phyloP scores from a whole-genome alignment of 1,284 basidiomycete species.

The Sporisorium sorghi region DNA sequence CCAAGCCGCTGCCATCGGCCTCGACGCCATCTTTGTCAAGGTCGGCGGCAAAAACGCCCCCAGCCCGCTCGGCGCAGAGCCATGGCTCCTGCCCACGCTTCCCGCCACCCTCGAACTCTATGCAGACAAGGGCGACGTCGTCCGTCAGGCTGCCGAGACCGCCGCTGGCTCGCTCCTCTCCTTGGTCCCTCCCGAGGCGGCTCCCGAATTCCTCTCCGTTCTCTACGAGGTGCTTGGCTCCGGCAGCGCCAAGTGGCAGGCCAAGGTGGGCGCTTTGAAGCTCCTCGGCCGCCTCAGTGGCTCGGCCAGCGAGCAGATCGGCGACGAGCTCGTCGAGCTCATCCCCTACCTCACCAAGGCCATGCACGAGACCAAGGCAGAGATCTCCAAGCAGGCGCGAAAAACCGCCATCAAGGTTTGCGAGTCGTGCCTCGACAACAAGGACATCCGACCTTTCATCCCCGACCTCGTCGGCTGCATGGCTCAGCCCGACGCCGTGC shows the following conservation, averaged over 20 bases:
- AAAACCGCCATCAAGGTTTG: conserved; percentile 95
- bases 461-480: conserved; percentile 86
- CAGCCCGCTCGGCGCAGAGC: conserved; percentile 77
- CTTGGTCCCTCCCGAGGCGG: conserved; percentile 82
- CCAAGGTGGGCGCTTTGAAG: conserved; percentile 93
- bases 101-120: conserved; percentile 84
- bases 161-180: conserved; percentile 89
- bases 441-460: conserved; percentile 91
- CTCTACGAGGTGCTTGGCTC: conserved; percentile 81
- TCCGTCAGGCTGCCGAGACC: conserved; percentile 81
- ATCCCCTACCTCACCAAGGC: conserved; percentile 88
- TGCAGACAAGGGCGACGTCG: conserved; percentile 95
- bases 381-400: conserved; percentile 87
- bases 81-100: conserved; percentile 84
- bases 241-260: conserved; percentile 85
- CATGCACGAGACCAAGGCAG: conserved; percentile 97
- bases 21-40: conserved; percentile 69
- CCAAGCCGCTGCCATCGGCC: conserved; percentile 86
- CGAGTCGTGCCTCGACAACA: conserved; percentile 88
- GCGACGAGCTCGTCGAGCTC: conserved; percentile 82
- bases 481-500: conserved; percentile 84
- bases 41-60: conserved; percentile 72
- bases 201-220: conserved; percentile 77
- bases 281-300: conserved; percentile 75
- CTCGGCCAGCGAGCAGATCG: conserved; percentile 82